Evolutionary conservation across 148 eudicot genomes (phyloP).

Genomic region (Nepenthes gracilis): DNA sequence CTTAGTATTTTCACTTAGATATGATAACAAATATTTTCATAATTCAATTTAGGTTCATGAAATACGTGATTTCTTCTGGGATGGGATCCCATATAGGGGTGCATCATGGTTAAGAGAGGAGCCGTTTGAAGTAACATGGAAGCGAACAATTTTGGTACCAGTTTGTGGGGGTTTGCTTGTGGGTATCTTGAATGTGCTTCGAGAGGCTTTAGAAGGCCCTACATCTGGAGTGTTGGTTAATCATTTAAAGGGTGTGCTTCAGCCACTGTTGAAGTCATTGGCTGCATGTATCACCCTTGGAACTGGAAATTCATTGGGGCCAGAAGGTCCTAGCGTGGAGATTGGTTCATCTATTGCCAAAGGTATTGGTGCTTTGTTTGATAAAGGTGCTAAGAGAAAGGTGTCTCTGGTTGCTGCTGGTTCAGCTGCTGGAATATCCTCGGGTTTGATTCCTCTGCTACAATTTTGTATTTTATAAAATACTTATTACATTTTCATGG

Average conservation of each 20-base stretch:
- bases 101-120: slow-evolving; percentile 88
- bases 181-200: slow-evolving; percentile 42
- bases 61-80: slow-evolving; percentile 82
- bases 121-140: slow-evolving; percentile 46
- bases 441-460: slow-evolving; percentile 49
- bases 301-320: slow-evolving; percentile 90
- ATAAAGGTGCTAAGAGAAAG: slow-evolving; percentile 31
- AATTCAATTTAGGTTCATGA: slow-evolving; percentile 58
- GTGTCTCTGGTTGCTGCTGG: slow-evolving; percentile 85
- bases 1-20: neutral
- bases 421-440: slow-evolving; percentile 93
- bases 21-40: neutral
- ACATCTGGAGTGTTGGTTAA: slow-evolving; percentile 17
- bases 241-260: slow-evolving; percentile 27
- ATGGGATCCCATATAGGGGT: slow-evolving; percentile 65
- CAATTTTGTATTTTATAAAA: slow-evolving; percentile 6
- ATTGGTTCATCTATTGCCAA: slow-evolving; percentile 81
- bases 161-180: slow-evolving; percentile 74
- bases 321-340: slow-evolving; percentile 98
- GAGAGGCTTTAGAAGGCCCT: slow-evolving; percentile 32
- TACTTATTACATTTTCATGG: neutral
- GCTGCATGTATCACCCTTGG: slow-evolving; percentile 90
- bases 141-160: slow-evolving; percentile 60
- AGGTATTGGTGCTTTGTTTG: slow-evolving; percentile 48
- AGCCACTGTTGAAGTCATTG: slow-evolving; percentile 58